Percentiles rank a stretch among this genome's conserved stretches.
Conservation (phyloP, 2,329 filamentous ascomycete species). For the Penicillium sp. region DNA sequence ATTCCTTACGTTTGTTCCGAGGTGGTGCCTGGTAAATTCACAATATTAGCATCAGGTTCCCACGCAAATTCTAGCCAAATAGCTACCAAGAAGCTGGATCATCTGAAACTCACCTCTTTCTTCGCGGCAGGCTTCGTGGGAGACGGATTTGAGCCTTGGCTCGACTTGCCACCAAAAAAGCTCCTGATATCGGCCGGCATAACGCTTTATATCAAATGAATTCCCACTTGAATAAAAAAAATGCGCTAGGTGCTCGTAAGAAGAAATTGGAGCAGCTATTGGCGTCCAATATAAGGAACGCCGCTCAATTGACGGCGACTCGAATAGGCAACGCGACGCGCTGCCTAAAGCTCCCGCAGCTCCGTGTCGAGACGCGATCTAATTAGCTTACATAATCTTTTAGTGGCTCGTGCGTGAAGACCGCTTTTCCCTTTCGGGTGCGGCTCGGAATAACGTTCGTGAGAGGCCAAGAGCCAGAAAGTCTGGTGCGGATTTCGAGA, state of each 20-base stretch:
- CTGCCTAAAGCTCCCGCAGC: conserved; percentile 19
- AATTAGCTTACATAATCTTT: conserved; percentile 33
- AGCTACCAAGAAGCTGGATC: too few relatives aligned
- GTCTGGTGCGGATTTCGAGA: conserved; percentile 21
- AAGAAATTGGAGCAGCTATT: conserved; percentile 7
- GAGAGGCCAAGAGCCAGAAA: conserved; percentile 30
- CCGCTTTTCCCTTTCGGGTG: conserved; percentile 30
- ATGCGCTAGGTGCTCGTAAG: not conserved
- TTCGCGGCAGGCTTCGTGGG: conserved; percentile 49
- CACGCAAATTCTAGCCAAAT: not conserved
- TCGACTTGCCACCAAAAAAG: conserved; percentile 83
- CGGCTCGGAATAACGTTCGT: conserved; percentile 22
- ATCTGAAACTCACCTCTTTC: conserved; percentile 42
- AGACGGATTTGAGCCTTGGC: conserved; percentile 58
- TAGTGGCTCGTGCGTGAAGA: conserved; percentile 31
- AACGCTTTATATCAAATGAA: conserved; percentile 17
- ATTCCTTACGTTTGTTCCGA: conserved; percentile 42
- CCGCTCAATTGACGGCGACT: conserved; percentile 2
- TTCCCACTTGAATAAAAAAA: conserved; percentile 5
- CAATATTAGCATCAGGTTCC: not conserved
- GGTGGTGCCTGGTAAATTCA: conserved; percentile 20
- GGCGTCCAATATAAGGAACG: not conserved
- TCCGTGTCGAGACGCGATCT: conserved; percentile 25
- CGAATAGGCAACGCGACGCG: conserved; percentile 34
- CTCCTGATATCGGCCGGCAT: conserved; percentile 89